Evolutionary conservation across 306 rosid genomes (phyloP), one percentile per base, ranked within the genome.

Genomic region (Arachis stenosperma): DNA sequence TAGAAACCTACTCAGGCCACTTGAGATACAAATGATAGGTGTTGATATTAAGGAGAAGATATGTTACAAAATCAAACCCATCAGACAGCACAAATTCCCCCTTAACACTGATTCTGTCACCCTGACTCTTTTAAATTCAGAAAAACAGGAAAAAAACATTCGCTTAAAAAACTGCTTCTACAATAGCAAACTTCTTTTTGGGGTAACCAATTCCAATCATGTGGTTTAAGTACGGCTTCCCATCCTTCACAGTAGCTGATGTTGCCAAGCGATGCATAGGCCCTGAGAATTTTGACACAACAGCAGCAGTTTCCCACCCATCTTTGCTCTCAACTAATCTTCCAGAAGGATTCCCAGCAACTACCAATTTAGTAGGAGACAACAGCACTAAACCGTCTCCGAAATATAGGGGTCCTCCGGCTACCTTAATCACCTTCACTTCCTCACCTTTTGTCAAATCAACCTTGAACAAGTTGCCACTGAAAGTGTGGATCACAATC

Each of bases 301-400:
- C 77, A 17, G 91, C 81, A 74, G 93, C 99, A 0, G 91, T 84
- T 37, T 87, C 79, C 99, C 99, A 91, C 71, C 99, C 97, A 70
- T 94, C 97, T 8, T 76, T 59, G 73, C 99, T 94, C 81, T 87
- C 96, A 12, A 89, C 97, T 13, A 91, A 81, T 67, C 99, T 84
- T 14, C 75, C 98, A 6, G 97, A 85, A 62, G 95, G 92, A 43
- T 37, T 85, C 41, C 93, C 96, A 2, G 97, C 99, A 39, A 91
- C 96, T 50, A 91, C 91, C 6, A 91, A 65, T 83, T 94, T 86
- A 4, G 89, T 86, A 9, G 88, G 88, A 78, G 97, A 86, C 43
- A 94, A 50, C 4, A 91, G 58, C 77, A 78, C 96, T n/a, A 89
- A 66, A 7, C 99, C 97, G 69, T 94, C 99, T 42, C 97, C 99